phyloP scores from a whole-genome alignment of 495 filamentous ascomycete species.

The Neurospora sp. region DNA sequence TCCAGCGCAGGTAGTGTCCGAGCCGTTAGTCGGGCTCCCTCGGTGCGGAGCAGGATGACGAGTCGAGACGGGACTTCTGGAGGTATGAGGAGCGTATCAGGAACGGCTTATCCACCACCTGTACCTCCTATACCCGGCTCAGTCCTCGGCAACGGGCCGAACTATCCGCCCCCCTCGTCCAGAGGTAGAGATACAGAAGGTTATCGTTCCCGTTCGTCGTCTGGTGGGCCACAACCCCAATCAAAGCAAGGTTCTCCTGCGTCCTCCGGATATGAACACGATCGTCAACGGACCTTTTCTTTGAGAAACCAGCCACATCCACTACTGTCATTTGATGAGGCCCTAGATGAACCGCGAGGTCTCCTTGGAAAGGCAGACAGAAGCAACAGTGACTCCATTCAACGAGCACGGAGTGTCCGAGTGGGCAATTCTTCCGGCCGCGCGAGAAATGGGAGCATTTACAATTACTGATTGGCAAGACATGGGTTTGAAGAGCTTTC shows the following conservation, averaged over 20 bases:
- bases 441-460: neutral
- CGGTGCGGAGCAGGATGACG: neutral
- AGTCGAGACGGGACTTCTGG: neutral
- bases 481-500: neutral
- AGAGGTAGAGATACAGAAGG: neutral
- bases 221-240: neutral
- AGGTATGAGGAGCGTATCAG: neutral
- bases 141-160: neutral
- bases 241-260: neutral
- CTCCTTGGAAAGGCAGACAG: neutral
- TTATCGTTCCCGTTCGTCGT: neutral
- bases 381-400: neutral
- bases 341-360: neutral
- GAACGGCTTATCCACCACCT: neutral
- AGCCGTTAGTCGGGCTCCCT: neutral
- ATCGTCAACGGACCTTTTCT: neutral
- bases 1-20: neutral
- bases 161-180: neutral
- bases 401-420: neutral
- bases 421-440: neutral
- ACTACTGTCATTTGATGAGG: neutral
- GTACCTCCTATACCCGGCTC: neutral
- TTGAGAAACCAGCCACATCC: neutral
- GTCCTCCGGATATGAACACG: neutral
- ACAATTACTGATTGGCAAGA: neutral